Conservation (phyloP, 441 rosid genomes). For the Bocquillonia castaneifolia region DNA sequence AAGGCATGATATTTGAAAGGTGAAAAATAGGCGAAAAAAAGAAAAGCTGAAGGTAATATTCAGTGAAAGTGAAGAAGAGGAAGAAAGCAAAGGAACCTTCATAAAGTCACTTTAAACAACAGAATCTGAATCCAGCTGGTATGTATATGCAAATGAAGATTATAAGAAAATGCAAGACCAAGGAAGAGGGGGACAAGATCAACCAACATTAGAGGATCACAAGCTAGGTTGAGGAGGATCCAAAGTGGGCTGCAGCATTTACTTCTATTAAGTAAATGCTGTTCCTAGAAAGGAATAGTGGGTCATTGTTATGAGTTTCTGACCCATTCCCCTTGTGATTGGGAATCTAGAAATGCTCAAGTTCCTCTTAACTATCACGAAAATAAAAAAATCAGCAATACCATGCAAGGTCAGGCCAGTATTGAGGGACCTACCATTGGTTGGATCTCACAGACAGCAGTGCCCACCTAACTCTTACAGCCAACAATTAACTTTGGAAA, state of each 20-base stretch:
- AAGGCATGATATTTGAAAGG: slow-evolving; percentile 2
- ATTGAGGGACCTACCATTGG: slow-evolving; percentile 7
- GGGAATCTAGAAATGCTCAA: slow-evolving; percentile 1
- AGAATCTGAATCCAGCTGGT: neutral
- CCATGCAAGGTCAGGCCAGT: neutral
- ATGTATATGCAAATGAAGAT: no score
- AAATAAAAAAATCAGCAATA: neutral
- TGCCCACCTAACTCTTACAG: neutral
- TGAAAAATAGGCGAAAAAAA: neutral
- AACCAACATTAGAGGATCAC: neutral
- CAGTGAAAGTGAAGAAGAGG: no score
- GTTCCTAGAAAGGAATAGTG: neutral
- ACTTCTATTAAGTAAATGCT: neutral
- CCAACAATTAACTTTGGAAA: neutral
- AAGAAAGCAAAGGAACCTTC: slow-evolving; percentile 4
- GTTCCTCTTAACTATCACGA: neutral
- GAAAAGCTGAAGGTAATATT: no score
- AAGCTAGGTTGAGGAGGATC: neutral
- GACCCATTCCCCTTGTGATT: neutral
- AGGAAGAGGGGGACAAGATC: neutral
- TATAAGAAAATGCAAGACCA: neutral
- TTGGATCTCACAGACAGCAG: slow-evolving; percentile 5
- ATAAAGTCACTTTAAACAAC: slow-evolving; percentile 6
- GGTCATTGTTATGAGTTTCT: neutral
- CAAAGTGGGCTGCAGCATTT: neutral